phyloP scores from a whole-genome alignment of 352 stramenopile species.

The Plasmopara viticola region DNA sequence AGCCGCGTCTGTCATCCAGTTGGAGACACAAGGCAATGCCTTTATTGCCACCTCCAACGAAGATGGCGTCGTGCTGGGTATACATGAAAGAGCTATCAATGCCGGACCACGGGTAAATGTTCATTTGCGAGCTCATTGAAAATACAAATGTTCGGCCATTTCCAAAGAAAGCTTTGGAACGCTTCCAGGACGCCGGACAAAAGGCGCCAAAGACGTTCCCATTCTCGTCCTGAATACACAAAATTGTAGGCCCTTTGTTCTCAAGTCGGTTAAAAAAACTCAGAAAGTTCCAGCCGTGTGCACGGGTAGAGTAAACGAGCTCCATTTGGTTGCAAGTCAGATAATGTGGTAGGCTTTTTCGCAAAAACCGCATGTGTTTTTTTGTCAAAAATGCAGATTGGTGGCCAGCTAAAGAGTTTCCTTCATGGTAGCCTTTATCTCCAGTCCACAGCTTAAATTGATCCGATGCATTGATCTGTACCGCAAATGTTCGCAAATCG shows the following conservation, averaged over 20 bases:
- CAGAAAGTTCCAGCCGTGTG: constrained; percentile 64
- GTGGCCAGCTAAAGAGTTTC: constrained; percentile 22
- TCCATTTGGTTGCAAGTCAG: constrained; percentile 69
- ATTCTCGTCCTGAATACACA: constrained; percentile 59
- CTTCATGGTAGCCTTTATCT: constrained; percentile 17
- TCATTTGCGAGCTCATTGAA: constrained; percentile 49
- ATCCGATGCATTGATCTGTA: constrained; percentile 42
- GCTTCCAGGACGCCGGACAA: constrained; percentile 57
- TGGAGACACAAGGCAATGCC: constrained; percentile 67
- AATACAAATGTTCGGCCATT: constrained; percentile 77
- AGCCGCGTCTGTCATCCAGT: constrained; percentile 64
- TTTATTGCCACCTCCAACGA: constrained; percentile 59
- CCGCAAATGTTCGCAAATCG: constrained; percentile 42
- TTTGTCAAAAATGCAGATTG: constrained; percentile 56
- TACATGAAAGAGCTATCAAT: constrained; percentile 74
- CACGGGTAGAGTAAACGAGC: constrained; percentile 51
- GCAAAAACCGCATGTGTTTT: constrained; percentile 62
- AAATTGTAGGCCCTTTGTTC: constrained; percentile 56
- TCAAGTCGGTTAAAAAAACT: constrained; percentile 56
- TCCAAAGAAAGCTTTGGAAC: constrained; percentile 48
- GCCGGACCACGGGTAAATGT: constrained; percentile 51
- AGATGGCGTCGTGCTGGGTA: constrained; percentile 39
- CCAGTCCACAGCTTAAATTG: constrained; percentile 55
- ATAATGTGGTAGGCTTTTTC: constrained; percentile 50
- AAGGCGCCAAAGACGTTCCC: constrained; percentile 76